Evolutionary conservation across 2,329 filamentous ascomycete species (phyloP), one percentile per base, ranked within the genome.

Genomic region (Epichloe aotearoae): DNA sequence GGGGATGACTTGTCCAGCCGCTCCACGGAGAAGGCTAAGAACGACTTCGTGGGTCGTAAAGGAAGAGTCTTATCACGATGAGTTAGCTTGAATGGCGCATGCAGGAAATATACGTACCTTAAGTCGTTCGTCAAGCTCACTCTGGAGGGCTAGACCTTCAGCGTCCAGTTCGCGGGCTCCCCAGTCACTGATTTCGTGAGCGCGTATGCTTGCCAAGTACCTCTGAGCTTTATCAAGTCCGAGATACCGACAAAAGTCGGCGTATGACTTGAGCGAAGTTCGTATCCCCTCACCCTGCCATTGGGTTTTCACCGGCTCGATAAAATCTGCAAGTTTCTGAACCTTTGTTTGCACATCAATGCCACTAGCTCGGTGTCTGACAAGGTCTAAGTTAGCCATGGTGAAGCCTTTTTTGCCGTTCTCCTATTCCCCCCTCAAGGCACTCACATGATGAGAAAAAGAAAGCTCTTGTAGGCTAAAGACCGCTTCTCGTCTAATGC

Each of bases 1-100:
- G 79, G 70, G 4, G 86, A 83, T 5, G 77, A 76, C 58, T 85
- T 86, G 46, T 88, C 84, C 7, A 97, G 69, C 62, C 88, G 88
- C 58, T 98, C 94, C 0, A 93, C 91, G 0, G 91, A 94, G 46
- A 90, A 91, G 2, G 85, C 86, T n/a, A 98, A 71, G 62, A 97
- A 86, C 0, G 88, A 88, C 63, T 96, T 96, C 2, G 91, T 96
- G 6, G 86, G 79, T 51, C 91, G 82, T 41, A 98, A 69, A 4
- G 93, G 93, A 14, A 97, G 69, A 53, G 77, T 74, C 75, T 85
- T 19, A 46, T 14, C 7, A 38, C 42, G 7, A 36, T 20, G 11
- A 50, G 50, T 58, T 30, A 60, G 55, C 46, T 20, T n/a, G 11
- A 6, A 2, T n/a, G 30, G 47, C 49, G 37, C 51, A 33, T 23